Base-by-base conservation (phyloP, 805 yeast genomes). In the Priceomyces fermenticarens region DNA sequence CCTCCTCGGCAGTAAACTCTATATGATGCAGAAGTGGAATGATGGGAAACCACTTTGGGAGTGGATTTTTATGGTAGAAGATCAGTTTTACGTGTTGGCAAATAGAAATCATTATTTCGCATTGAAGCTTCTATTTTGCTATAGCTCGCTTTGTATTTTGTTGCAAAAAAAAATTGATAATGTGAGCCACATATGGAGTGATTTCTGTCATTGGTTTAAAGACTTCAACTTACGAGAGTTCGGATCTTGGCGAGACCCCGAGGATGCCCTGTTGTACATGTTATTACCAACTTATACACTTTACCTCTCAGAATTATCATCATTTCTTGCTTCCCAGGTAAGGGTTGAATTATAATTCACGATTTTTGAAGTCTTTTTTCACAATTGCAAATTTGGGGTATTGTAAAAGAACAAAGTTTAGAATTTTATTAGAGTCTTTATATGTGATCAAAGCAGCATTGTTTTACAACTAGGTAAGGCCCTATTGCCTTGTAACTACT, bases 21-120 rank as follows among this genome's bases (percentile, higher is more conserved):
- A 38, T 26, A 30, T 42, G n/a, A 44, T 54, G 23, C 46, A 51
- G 2, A 32, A 32, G 13, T 31, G n/a, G 7, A 47, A 53, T 33
- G 52, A 49, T 40, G 59, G 63, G 3, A 37, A 55, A 9, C 59
- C 62, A 2, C 32, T 63, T 10, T 61, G 51, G 45, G 43, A 56
- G 36, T 58, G 62, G 56, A 38, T 62, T 11, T 50, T 59, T n/a
- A n/a, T 54, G 14, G 16, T 58, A 7, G 42, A 41, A 2, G 42
- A 40, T 4, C 45, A 42, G 5, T 49, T 54, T 25, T 48, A 49
- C n/a, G 52, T 38, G 3, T 30, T 49, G 37, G 40, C 58, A 7
- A 47, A 57, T 13, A 30, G 46, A n/a, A 40, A 51, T 30, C 48
- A 44, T 28, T 44, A 41, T 31, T 54, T 55, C 30, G 66, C 62